phyloP scores from a whole-genome alignment of 768 basidiomycete genomes.

The Panus rudis region DNA sequence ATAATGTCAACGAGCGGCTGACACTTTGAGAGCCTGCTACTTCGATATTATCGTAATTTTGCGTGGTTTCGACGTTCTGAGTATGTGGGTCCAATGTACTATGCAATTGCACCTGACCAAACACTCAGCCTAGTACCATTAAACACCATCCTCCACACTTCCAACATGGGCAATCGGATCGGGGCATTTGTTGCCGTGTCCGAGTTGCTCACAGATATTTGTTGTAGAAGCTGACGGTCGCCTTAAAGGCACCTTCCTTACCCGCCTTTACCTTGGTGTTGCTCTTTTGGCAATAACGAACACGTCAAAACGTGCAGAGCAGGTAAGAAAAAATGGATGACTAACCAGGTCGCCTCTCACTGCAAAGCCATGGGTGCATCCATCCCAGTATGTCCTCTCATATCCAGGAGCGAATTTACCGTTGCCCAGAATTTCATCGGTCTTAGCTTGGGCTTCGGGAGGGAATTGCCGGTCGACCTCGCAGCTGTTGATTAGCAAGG shows the following conservation, averaged over 20 bases:
- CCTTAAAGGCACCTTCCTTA: slow-evolving; percentile 24
- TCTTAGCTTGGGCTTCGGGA: slow-evolving; percentile 23
- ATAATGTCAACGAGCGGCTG: too few relatives aligned
- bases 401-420: slow-evolving; percentile 33
- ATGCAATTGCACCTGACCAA: too few relatives aligned
- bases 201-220: slow-evolving; percentile 5
- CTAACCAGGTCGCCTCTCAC: slow-evolving; percentile 32
- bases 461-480: slow-evolving; percentile 29
- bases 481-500: slow-evolving; percentile 38
- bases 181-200: too few relatives aligned
- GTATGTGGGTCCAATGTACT: too few relatives aligned
- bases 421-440: slow-evolving; percentile 32
- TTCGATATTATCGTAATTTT: too few relatives aligned
- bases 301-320: not conserved
- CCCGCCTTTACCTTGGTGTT: slow-evolving; percentile 18
- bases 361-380: slow-evolving; percentile 27
- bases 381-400: slow-evolving; percentile 24
- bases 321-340: not conserved
- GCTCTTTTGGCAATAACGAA: not conserved
- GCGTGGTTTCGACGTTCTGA: too few relatives aligned
- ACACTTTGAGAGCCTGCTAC: too few relatives aligned
- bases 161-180: too few relatives aligned
- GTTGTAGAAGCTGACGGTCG: slow-evolving; percentile 5
- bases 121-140: too few relatives aligned
- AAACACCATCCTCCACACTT: too few relatives aligned